Base-by-base conservation (phyloP, 2,329 filamentous ascomycete species). In the Penicillium olsonii region DNA sequence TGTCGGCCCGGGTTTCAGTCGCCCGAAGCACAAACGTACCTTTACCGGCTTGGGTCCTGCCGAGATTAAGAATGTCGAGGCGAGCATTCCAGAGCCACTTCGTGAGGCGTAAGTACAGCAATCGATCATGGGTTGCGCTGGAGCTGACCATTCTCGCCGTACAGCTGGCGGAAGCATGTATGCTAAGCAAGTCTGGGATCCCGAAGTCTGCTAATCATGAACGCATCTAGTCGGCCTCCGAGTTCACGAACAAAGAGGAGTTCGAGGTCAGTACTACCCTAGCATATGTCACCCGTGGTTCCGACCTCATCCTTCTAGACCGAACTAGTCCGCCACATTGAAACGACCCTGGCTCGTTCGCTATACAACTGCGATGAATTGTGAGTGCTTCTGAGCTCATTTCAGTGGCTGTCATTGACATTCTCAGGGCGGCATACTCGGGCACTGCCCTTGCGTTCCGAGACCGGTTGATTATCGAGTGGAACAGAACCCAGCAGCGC, bases 11-110 rank as follows among this genome's bases (percentile, higher is more conserved):
- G 87, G 86, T 35, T 92, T 95, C 68, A 86, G 74, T 84, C 83
- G 94, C 53, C 94, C 94, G 38, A 99, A 97, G 77, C 94, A 99
- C 78, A 96, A 90, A 80, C 84, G 94, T 61, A 97, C 92, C n/a
- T 88, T 89, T 59, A 99, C 94, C 9, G 94, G 94, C 8, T 94
- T 97, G 68, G 92, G 91, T 27, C 82, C 91, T 22, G 79, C 83
- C 29, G 94, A 99, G 68, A 96, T 96, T 78, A 96, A 96, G 78
- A 87, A 76, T 64, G 90, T 97, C 41, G 92, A 97, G 77, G 90
- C 91, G 78, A 84, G 75, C 53, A 95, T 97, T 66, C 92, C 92
- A 39, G 92, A 96, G 71, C 84, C 87, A 27, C 87, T 95, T 77
- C 85, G 92, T 57, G 89, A 84, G 63, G 88, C 90, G 68, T 95